Evolutionary conservation across 345 rosid species (phyloP), one percentile per base, ranked within the genome.

Genomic region (Citrus sp.): DNA sequence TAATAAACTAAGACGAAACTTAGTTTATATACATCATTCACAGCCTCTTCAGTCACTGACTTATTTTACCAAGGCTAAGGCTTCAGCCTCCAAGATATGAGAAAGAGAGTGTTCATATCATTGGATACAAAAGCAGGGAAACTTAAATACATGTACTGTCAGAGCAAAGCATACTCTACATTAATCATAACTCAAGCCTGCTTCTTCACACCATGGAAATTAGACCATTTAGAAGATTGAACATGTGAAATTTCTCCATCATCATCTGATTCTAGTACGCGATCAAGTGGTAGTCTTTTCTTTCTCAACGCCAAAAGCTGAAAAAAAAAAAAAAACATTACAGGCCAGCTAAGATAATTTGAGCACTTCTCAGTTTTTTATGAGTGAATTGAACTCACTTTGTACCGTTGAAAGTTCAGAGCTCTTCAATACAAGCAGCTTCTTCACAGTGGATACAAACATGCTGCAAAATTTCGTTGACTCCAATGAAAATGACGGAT

Each of bases 361-460:
- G 46, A 8, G 42, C 42, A 30, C 40, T 32, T 61, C 4, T 38
- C 67, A 38, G 9, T 16, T 56, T 56, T 35, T 56, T 46, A 32
- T 16, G 14, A 58, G 30, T 6, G 61, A 78, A 78, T 71, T 51
- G 54, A 18, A 81, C 86, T 75, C 82, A 78, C 88, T 1, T 82
- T 34, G 38, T 32, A 59, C 21, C 46, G 74, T 65, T 54, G 72
- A 67, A 61, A 63, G 75, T 34, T 71, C 75, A 46, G 79, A 80
- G 81, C 87, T 86, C 73, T 86, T 88, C 79, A 86, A 69, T 56
- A 88, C 84, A 59, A 84, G 82, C 81, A 88, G 78, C 84, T 82
- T 88, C 85, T 82, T 88, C 54, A 82, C 87, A 22, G 88, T 72
- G 25, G 82, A 82, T 59, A 88, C 80, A 63, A 88, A 88, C 88